Evolutionary conservation across 1,284 basidiomycete species (phyloP).

Genomic region (Cryptococcus sp.): DNA sequence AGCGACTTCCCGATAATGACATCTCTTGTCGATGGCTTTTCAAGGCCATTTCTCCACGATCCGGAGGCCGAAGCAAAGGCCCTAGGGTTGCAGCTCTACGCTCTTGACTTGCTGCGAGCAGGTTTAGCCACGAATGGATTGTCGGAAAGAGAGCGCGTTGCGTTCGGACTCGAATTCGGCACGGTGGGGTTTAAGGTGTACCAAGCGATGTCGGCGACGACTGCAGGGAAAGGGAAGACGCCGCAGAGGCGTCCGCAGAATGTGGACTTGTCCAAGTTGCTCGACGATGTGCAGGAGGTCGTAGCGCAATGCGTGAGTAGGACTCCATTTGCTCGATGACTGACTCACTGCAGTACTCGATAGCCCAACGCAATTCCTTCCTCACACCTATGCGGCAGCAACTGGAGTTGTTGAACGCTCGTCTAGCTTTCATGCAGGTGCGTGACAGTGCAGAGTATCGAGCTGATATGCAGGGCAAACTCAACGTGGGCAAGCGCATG

Average conservation of each 20-base stretch:
- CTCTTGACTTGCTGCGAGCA: slow-evolving; percentile 36
- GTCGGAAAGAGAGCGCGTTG: slow-evolving; percentile 37
- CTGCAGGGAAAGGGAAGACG: slow-evolving; percentile 14
- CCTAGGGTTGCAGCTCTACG: slow-evolving; percentile 31
- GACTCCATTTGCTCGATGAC: too few species aligned
- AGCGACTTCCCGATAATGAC: slow-evolving; percentile 4
- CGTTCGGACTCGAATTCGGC: slow-evolving; percentile 39
- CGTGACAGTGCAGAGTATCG: background rate
- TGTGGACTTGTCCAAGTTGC: slow-evolving; percentile 20
- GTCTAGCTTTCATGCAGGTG: slow-evolving; percentile 32
- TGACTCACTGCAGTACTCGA: slow-evolving; percentile 19
- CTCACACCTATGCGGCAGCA: slow-evolving; percentile 23
- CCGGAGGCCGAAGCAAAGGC: slow-evolving; percentile 27
- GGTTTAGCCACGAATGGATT: slow-evolving; percentile 25
- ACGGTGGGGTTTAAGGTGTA: slow-evolving; percentile 38
- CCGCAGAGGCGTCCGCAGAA: background rate
- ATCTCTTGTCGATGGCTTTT: background rate
- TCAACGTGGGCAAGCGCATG: slow-evolving; percentile 28
- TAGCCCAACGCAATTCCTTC: slow-evolving; percentile 23
- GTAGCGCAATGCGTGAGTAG: slow-evolving; percentile 25
- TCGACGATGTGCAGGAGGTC: slow-evolving; percentile 28
- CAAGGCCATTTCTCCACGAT: slow-evolving; percentile 27
- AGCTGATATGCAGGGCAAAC: slow-evolving; percentile 21
- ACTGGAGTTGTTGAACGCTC: slow-evolving; percentile 30
- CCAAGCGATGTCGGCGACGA: background rate